phyloP scores from a whole-genome alignment of 495 filamentous ascomycete genomes.

The Bryoglossum gracile region DNA sequence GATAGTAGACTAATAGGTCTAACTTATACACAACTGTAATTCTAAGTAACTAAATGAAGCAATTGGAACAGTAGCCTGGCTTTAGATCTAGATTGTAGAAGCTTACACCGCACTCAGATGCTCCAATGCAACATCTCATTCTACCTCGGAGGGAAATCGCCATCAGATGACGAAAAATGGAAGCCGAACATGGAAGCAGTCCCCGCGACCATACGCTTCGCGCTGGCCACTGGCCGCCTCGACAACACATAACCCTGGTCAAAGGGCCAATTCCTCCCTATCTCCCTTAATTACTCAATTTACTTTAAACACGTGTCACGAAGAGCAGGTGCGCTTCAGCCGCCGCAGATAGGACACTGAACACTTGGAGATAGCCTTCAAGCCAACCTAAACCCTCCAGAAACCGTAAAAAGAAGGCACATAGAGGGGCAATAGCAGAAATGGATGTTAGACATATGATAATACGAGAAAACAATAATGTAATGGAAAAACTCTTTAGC shows the following conservation, averaged over 20 bases:
- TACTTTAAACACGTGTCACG: neutral
- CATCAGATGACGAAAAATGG: neutral
- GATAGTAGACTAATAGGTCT: too few relatives aligned
- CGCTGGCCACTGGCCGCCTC: neutral
- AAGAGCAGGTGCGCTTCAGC: neutral
- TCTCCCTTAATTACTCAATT: neutral
- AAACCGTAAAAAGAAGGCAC: conserved; percentile 20
- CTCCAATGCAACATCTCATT: neutral
- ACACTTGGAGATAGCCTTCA: conserved; percentile 15
- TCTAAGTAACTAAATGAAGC: too few relatives aligned
- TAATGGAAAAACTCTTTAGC: too few relatives aligned
- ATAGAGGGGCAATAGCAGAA: too few relatives aligned
- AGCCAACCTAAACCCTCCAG: conserved; percentile 30
- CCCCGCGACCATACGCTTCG: neutral
- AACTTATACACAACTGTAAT: too few relatives aligned
- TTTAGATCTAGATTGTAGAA: too few relatives aligned
- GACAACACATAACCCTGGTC: neutral
- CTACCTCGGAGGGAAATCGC: neutral
- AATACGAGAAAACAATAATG: too few relatives aligned
- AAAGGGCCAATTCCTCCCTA: neutral
- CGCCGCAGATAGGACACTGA: neutral
- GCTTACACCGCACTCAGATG: neutral
- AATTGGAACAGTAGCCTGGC: too few relatives aligned
- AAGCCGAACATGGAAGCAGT: neutral
- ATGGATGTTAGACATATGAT: too few relatives aligned